phyloP scores from a whole-genome alignment of 352 stramenopile genomes.

The Globisporangium heterothallicum region DNA sequence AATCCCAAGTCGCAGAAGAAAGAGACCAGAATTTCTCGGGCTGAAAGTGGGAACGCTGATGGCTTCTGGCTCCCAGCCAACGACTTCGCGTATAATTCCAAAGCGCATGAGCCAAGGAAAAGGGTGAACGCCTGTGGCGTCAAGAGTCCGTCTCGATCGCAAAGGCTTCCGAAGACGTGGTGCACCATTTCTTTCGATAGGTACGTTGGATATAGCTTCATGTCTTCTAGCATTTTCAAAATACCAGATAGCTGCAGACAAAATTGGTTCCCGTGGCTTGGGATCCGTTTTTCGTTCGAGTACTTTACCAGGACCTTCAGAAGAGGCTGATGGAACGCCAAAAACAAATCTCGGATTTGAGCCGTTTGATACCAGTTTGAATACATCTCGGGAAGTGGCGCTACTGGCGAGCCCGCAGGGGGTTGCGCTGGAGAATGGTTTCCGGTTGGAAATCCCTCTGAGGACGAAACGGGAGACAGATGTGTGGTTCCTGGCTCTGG shows the following conservation, averaged over 20 bases:
- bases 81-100: conserved; percentile 48
- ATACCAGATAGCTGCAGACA: conserved; percentile 34
- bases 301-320: conserved; percentile 54
- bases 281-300: conserved; percentile 34
- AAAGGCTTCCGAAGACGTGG: conserved; percentile 37
- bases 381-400: conserved; percentile 20
- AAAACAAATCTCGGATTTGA: conserved; percentile 60
- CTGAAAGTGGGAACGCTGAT: conserved; percentile 35
- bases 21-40: conserved; percentile 56
- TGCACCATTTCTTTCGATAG: conserved; percentile 47
- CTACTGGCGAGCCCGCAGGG: neutral
- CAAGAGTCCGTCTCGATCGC: conserved; percentile 29
- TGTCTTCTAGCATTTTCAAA: conserved; percentile 48
- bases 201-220: conserved; percentile 53
- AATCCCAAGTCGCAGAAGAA: conserved; percentile 67
- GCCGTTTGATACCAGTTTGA: conserved; percentile 42
- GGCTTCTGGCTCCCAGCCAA: conserved; percentile 1
- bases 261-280: conserved; percentile 37
- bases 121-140: conserved; percentile 40
- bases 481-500: conserved; percentile 15
- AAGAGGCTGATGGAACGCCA: conserved; percentile 44
- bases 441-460: neutral
- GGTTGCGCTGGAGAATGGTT: neutral
- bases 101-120: conserved; percentile 53
- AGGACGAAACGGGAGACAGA: neutral